A percentile compares a stretch with the other conserved stretches of the same genome.
These are phyloP conservation scores for Scutellaria barbata DNA, from an alignment of 257 asterid genomes.

Conservation along the genomic window DNA sequence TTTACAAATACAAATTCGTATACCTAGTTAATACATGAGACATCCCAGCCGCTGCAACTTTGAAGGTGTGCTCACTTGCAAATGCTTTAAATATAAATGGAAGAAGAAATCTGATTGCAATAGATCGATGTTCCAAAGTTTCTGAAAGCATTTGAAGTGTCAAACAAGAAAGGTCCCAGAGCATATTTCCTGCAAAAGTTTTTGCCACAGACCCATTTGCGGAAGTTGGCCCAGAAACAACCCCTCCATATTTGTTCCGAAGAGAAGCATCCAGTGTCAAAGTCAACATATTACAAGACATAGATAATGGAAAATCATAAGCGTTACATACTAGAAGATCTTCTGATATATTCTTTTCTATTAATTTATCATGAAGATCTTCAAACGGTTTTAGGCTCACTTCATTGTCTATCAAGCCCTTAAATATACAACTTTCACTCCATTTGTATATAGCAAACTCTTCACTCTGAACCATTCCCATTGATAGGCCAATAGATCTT, in stretches of 20 bases:
- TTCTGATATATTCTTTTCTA: slow-evolving; percentile 34
- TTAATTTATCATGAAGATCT: slow-evolving; percentile 39
- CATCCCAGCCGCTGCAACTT: slow-evolving; percentile 57
- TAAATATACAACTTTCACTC: slow-evolving; percentile 44
- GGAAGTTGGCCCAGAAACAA: slow-evolving; percentile 37
- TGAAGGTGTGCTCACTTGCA: slow-evolving; percentile 44
- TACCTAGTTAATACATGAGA: slow-evolving; percentile 65
- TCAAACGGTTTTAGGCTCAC: slow-evolving; percentile 36
- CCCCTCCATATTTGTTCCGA: slow-evolving; percentile 41
- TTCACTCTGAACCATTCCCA: slow-evolving; percentile 65
- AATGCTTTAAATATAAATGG: slow-evolving; percentile 73
- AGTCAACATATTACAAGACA: slow-evolving; percentile 69
- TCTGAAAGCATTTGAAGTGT: slow-evolving; percentile 66
- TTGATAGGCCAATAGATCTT: slow-evolving; percentile 71
- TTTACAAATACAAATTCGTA: slow-evolving; percentile 26
- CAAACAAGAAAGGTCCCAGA: slow-evolving; percentile 80
- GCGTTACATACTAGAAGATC: slow-evolving; percentile 42
- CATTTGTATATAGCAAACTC: slow-evolving; percentile 57
- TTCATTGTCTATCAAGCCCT: slow-evolving; percentile 40
- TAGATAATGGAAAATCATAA: slow-evolving; percentile 57
- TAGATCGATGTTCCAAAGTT: slow-evolving; percentile 76
- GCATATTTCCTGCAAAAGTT: slow-evolving; percentile 65
- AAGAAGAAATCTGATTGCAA: slow-evolving; percentile 69
- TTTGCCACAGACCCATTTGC: slow-evolving; percentile 42
- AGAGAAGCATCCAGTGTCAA: slow-evolving; percentile 63